Evolutionary conservation across 768 basidiomycete genomes (phyloP), one percentile per base, ranked within the genome.

Genomic region (Amanita brunnescens): DNA sequence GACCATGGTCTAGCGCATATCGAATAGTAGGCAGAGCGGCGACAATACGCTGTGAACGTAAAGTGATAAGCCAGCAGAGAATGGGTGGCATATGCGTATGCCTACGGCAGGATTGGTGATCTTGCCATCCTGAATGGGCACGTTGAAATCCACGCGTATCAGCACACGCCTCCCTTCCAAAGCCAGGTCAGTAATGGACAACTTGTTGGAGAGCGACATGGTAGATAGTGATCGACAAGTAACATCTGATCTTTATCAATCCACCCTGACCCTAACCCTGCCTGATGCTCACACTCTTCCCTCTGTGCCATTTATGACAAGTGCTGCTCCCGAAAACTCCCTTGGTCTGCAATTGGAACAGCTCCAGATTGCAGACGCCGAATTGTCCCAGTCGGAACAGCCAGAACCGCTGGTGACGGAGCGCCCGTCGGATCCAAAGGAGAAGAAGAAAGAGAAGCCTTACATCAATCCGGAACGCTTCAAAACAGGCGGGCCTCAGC

Each of bases 91-190:
- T n/a, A 10, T 47, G 24, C 8, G 21, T 16, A 16, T 21, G 20
- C 92, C 56, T 65, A 96, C 95, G 51, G 93, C 93, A 57, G 91
- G 86, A 73, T 97, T 99, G 40, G 95, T 95, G 76, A 98, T 93
- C 64, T 84, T 84, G 44, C 85, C 87, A 64, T 91, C 86, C 61
- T 85, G 79, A 71, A 91, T 85, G 55, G 92, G 92, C 54, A 95
- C 92, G 65, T 95, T 95, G 75, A 95, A 95, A 74, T 95, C 92
- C 58, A 94, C 93, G 59, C 91, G 87, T 64, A 95, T 89, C 63
- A 95, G 85, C 59, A 93, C 89, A 57, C 89, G 87, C 68, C 88
- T 91, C 61, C 74, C 85, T 58, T 80, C 81, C 77, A 97, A 83
- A 59, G 85, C 79, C 64, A 95, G 74, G 70, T 98, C 95, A 55